Evolutionary conservation across 164 flowering plant genomes (phyloP).

Genomic region (Tetrastigma voinierianum): DNA sequence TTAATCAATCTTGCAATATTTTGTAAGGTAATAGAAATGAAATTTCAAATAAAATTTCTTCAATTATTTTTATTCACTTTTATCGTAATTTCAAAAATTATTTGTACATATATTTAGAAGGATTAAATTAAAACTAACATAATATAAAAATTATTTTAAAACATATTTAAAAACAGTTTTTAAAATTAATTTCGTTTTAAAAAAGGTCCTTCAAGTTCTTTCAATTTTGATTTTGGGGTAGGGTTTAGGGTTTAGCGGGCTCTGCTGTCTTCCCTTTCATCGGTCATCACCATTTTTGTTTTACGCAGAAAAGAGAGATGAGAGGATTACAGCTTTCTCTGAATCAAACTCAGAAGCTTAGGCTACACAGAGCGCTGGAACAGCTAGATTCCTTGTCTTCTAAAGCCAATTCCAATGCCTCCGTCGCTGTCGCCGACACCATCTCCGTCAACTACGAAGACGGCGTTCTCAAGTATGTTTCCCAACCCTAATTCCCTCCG

Average conservation of each 20-base stretch:
- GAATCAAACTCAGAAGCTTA: constrained; percentile 80
- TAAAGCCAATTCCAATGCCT: constrained; percentile 48
- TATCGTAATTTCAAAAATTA: too few species aligned
- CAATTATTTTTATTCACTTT: too few species aligned
- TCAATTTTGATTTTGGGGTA: not conserved
- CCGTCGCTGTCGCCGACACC: constrained; percentile 81
- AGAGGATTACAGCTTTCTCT: constrained; percentile 60
- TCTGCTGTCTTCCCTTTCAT: not conserved
- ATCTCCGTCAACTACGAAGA: constrained; percentile 83
- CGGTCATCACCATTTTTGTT: not conserved
- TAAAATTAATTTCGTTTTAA: too few species aligned
- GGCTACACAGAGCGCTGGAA: constrained; percentile 66
- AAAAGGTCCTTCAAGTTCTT: too few species aligned
- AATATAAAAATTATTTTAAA: too few species aligned
- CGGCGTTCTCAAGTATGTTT: constrained; percentile 73
- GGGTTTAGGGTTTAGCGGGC: constrained; percentile 8
- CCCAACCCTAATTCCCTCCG: not conserved
- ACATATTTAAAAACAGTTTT: too few species aligned
- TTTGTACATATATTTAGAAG: too few species aligned
- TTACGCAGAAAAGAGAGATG: constrained; percentile 34
- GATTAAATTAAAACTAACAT: too few species aligned
- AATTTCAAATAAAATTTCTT: too few species aligned
- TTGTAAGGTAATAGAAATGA: too few species aligned
- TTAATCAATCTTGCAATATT: too few species aligned
- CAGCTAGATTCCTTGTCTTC: constrained; percentile 62